Base-by-base conservation (phyloP, 1,139 yeast species). In the Saccharomyces hybrid region DNA sequence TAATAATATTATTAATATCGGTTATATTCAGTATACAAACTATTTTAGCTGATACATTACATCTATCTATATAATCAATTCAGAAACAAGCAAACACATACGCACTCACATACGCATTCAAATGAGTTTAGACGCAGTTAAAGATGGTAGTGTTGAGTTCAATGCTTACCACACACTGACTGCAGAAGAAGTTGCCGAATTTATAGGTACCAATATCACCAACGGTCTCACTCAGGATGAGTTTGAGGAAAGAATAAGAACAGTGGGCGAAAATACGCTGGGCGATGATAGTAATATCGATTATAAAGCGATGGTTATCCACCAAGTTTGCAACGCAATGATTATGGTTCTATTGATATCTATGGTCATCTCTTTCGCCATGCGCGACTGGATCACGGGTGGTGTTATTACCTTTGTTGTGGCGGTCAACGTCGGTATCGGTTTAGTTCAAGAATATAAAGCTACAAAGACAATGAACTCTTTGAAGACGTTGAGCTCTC, bases 381-480 rank as follows among this genome's bases (percentile, higher is more conserved):
- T 95, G 88, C 95, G 95, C 38, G 95, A 93, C 71, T 83, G 86
- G 58, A 97, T 93, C 68, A 98, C 95, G 65, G 96, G 98, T 9
- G 78, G 95, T 49, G 86, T 95, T 55, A 93, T 93, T 66, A 82
- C 95, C 0, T 77, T 89, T 59, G 98, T 97, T n/a, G 88, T 93
- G 51, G 68, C 85, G 47, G 87, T 93, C 61, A 97, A 93, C 50
- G 97, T 93, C 11, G 80, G 91, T 1, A 98, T 93, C 31, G 99
- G 99, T 0, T 87, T 93, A 69, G 88, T 90, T 42, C 99, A 93
- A 72, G 99, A 95, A 70, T 91, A 90, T 69, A 80, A 97, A 64
- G 88, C 96, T 0, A 97, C 95, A 67, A 88, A 93, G 74, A 88
- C 97, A 4, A 77, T 93, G 64, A 96, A 90, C 68, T 97, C 98